A percentile compares a stretch with the other conserved stretches of the same genome.
Evolutionary conservation across 257 asterid genomes (phyloP).

Genomic region (Nicotiana paniculata): DNA sequence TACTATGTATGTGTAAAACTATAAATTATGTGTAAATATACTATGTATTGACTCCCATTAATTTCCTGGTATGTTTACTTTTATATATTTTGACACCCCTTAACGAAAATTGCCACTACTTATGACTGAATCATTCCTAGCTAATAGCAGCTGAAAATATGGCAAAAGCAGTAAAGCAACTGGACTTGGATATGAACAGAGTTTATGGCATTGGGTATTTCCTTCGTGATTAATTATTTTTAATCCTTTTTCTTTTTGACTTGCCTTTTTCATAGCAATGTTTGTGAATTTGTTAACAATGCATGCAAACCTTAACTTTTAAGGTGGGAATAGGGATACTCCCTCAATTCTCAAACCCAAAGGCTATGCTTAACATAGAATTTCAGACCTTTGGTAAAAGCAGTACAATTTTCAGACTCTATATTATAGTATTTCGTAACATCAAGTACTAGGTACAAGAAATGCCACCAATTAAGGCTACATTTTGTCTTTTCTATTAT

Average conservation of each 20-base stretch:
- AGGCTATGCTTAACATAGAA: neutral
- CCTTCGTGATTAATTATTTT: too few relatives aligned
- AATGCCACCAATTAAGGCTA: neutral
- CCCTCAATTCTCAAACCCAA: neutral
- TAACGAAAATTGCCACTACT: too few relatives aligned
- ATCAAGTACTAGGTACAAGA: neutral
- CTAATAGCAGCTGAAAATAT: too few relatives aligned
- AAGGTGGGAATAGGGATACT: neutral
- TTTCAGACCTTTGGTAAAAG: neutral
- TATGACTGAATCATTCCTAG: too few relatives aligned
- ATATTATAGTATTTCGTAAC: neutral
- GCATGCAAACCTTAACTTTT: neutral
- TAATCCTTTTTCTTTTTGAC: neutral
- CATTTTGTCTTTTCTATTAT: neutral
- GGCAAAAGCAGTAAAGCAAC: too few relatives aligned
- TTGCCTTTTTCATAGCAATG: neutral
- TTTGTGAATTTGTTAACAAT: neutral
- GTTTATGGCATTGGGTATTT: too few relatives aligned
- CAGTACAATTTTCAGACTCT: slow-evolving; percentile 2
- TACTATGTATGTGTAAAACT: too few relatives aligned
- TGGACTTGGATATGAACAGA: too few relatives aligned
- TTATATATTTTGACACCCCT: too few relatives aligned
- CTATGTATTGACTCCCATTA: too few relatives aligned
- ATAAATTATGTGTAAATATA: too few relatives aligned
- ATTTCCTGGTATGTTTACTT: too few relatives aligned